Percentiles rank a stretch among this genome's conserved stretches.
Conservation (phyloP, 768 basidiomycete genomes). For the Trametopsis cervina region DNA sequence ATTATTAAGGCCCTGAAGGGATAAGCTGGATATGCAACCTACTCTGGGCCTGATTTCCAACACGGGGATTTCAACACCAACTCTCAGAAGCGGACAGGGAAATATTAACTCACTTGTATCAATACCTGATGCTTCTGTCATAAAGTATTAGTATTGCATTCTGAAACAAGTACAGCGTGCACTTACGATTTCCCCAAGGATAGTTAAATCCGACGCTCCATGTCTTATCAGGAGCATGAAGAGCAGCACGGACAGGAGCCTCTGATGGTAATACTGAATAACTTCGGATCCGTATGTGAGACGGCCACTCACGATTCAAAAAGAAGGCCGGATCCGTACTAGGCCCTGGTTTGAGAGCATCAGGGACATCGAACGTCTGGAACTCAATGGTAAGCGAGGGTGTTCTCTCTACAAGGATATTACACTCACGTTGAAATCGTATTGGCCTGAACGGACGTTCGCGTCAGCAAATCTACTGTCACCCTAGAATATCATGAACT, state of each 20-base stretch:
- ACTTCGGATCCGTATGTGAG: neutral
- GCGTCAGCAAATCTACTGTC: neutral
- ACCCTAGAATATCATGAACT: slow-evolving; percentile 9
- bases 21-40: too few relatives aligned
- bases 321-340: slow-evolving; percentile 47
- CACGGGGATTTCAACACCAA: too few relatives aligned
- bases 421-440: neutral
- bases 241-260: neutral
- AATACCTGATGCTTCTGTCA: neutral
- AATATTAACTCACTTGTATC: neutral
- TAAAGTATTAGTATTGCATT: neutral
- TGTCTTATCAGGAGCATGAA: neutral
- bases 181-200: neutral
- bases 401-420: too few relatives aligned
- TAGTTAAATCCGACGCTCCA: neutral
- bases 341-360: slow-evolving; percentile 39
- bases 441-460: neutral
- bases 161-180: neutral
- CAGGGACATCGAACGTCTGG: slow-evolving; percentile 23
- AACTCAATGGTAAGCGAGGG: too few relatives aligned
- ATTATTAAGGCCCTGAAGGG: too few relatives aligned
- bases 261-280: neutral
- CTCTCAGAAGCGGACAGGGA: neutral
- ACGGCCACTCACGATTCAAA: slow-evolving; percentile 44
- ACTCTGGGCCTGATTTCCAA: neutral